These are phyloP conservation scores for Exsudoporus frostii DNA, from an alignment of 768 basidiomycete genomes.

Conservation along the genomic window DNA sequence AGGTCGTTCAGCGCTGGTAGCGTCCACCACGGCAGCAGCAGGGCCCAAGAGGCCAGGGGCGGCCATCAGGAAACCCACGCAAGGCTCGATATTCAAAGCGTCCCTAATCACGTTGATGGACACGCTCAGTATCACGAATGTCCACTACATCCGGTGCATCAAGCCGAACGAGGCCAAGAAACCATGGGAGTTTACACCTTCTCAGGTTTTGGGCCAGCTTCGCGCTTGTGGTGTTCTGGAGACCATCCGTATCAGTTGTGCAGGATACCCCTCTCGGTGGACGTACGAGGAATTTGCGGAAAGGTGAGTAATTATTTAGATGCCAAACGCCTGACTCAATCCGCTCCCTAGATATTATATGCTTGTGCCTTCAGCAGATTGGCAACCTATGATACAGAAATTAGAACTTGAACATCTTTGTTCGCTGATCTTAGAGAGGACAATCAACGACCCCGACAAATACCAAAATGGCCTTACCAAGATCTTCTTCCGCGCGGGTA, in stretches of 20 bases:
- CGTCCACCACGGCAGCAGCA: constrained; percentile 38
- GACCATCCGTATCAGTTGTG: constrained; percentile 97
- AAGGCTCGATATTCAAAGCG: constrained; percentile 97
- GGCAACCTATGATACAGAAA: constrained; percentile 82
- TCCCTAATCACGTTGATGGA: constrained; percentile 95
- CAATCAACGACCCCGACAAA: constrained; percentile 92
- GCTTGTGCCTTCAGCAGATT: constrained; percentile 83
- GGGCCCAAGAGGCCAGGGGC: constrained; percentile 64
- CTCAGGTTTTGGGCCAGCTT: constrained; percentile 92
- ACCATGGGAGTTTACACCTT: constrained; percentile 95
- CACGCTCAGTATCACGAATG: constrained; percentile 94
- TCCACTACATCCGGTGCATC: constrained; percentile 99
- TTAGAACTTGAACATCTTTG: constrained; percentile 81
- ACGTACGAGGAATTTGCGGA: constrained; percentile 98
- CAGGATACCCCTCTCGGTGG: constrained; percentile 98
- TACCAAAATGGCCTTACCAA: constrained; percentile 97
- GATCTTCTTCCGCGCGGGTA: constrained; percentile 98
- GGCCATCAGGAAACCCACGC: constrained; percentile 85
- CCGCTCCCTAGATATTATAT: constrained; percentile 78
- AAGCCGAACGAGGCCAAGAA: constrained; percentile 97
- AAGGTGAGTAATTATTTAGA: constrained; percentile 52
- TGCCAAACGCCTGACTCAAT: constrained; percentile 19
- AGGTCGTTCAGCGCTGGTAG: constrained; percentile 70
- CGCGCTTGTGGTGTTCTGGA: constrained; percentile 98
- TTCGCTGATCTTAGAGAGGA: constrained; percentile 76